These are phyloP conservation scores for Murraya paniculata DNA, from an alignment of 345 rosid species.

Conservation along the genomic window DNA sequence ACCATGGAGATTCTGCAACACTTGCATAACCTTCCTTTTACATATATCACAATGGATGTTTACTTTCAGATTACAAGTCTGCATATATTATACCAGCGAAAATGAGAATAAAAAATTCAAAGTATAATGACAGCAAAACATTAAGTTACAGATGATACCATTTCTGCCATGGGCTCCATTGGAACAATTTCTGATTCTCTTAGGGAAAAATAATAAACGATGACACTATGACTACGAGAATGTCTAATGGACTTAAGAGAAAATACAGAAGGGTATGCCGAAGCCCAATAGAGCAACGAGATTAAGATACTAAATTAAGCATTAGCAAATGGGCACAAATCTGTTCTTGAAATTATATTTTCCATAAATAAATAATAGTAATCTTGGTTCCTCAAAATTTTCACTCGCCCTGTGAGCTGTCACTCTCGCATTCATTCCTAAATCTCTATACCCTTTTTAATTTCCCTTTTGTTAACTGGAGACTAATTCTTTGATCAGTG, in stretches of 20 bases:
- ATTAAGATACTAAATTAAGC: not conserved
- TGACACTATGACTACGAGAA: not conserved
- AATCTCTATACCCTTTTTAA: not conserved
- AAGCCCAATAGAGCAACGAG: not conserved
- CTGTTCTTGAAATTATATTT: not conserved
- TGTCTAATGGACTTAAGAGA: not conserved
- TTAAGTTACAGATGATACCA: not conserved
- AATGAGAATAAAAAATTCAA: slow-evolving; percentile 1
- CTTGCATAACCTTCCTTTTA: slow-evolving; percentile 23
- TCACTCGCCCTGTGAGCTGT: not conserved
- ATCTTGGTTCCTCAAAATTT: not conserved
- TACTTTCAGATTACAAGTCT: slow-evolving; percentile 18
- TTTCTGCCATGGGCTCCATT: slow-evolving; percentile 12
- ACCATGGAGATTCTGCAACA: slow-evolving; percentile 29
- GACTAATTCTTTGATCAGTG: not conserved
- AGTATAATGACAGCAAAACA: not conserved
- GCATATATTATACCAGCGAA: not conserved
- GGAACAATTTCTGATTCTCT: not conserved
- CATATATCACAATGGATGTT: slow-evolving; percentile 19
- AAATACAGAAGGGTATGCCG: not conserved
- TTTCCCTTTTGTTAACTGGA: not conserved
- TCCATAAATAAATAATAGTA: not conserved
- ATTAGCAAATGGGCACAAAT: not conserved
- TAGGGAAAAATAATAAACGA: not conserved
- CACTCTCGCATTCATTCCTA: not conserved